Evolutionary conservation across 768 basidiomycete species (phyloP).

Genomic region (Suillus placidus): DNA sequence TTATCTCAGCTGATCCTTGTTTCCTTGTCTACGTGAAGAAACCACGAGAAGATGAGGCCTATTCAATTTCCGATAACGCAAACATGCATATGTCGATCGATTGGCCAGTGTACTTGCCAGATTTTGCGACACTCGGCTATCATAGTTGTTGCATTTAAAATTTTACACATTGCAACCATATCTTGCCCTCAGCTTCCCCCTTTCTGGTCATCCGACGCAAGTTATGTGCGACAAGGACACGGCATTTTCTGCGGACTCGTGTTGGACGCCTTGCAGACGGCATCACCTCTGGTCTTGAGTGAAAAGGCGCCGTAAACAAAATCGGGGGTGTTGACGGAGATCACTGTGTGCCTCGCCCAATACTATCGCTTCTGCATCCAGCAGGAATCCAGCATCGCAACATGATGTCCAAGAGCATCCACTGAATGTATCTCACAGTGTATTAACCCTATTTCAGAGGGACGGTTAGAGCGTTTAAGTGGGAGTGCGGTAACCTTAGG

Average conservation of each 20-base stretch:
- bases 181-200: not conserved
- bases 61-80: not conserved
- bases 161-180: not conserved
- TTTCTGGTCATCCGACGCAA: not conserved
- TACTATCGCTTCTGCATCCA: not conserved
- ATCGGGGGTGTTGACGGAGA: not conserved
- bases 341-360: not conserved
- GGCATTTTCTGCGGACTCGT: not conserved
- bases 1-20: not conserved
- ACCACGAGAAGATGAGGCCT: not conserved
- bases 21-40: conserved; percentile 2
- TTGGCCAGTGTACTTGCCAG: not conserved
- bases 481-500: not conserved
- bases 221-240: not conserved
- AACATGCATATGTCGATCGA: not conserved
- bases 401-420: not conserved
- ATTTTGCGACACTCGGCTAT: not conserved
- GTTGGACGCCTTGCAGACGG: not conserved
- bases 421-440: not conserved
- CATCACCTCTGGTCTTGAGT: not conserved
- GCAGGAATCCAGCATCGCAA: not conserved
- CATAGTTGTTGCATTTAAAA: not conserved
- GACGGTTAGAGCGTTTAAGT: not conserved
- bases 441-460: not conserved
- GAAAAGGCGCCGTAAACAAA: not conserved